Base-by-base conservation (phyloP, 192 early-diverging fungal genomes). In the Linnemannia elongata region DNA sequence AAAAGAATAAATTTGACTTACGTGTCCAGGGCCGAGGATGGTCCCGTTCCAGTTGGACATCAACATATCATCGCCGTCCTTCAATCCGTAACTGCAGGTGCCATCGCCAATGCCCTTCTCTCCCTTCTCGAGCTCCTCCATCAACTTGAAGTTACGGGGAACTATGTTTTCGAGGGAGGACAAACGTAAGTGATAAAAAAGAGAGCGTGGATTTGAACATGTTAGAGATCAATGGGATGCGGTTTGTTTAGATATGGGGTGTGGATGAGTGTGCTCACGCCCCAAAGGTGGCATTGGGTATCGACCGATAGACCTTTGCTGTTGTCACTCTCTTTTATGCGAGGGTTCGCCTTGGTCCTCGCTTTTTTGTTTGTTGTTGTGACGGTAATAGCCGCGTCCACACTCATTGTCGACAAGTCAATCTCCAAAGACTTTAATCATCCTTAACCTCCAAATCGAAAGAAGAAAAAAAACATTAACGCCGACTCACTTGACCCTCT, bases 61-160 rank as follows among this genome's bases (percentile, higher is more conserved):
- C 78, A 93, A 83, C 4, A 94, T 85, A 88, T 97, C 95, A 74
- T 98, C 97, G 22, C 91, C 89, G 80, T 98, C 93, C 39, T 92
- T 91, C 54, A 99, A 92, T 41, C 98, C 98, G 88, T 99, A 99
- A 86, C 94, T 96, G 90, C 95, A 96, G 47, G 95, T 94, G 13
- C 97, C 97, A 89, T 98, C 98, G 72, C 98, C 97, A 85, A 95
- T 93, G 60, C 96, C 97, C 91, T 99, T 99, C 83, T 98, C 98
- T 68, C 97, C 97, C 89, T 97, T 97, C 87, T 99, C 98, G 41
- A 99, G 94, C 89, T 99, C 98, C 78, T 97, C 97, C 38, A 99
- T 91, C 78, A 99, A 94, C 78, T 96, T 93, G 89, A 99, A 99
- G 90, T 97, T 99, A 85, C 98, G 95, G 68, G 98, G 98, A 88